phyloP scores from a whole-genome alignment of 192 early-diverging fungal genomes.

The Umbelopsis sp. region DNA sequence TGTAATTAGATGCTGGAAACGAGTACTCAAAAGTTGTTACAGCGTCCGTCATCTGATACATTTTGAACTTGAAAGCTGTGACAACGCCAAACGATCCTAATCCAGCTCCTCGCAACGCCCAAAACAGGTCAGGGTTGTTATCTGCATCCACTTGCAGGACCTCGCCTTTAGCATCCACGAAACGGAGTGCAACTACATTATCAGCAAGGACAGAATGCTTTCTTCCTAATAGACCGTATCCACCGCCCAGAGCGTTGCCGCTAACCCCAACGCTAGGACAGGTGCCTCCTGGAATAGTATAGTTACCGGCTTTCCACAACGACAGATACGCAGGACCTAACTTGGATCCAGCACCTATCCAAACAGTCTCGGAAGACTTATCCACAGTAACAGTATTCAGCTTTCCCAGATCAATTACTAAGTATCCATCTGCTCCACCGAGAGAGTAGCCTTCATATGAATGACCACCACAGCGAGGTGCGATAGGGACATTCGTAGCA shows the following conservation, averaged over 20 bases:
- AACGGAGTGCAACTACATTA: slow-evolving; percentile 41
- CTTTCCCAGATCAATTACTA: slow-evolving; percentile 53
- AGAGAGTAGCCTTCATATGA: slow-evolving; percentile 58
- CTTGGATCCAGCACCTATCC: slow-evolving; percentile 53
- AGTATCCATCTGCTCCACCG: slow-evolving; percentile 44
- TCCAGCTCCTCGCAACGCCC: slow-evolving; percentile 62
- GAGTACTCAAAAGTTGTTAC: slow-evolving; percentile 7
- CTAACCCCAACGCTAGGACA: slow-evolving; percentile 65
- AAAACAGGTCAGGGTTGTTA: slow-evolving; percentile 58
- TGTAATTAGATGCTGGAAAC: neutral
- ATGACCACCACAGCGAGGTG: slow-evolving; percentile 54
- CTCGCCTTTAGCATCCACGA: slow-evolving; percentile 52
- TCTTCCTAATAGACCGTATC: slow-evolving; percentile 51
- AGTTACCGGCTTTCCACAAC: slow-evolving; percentile 33
- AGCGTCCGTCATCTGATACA: neutral
- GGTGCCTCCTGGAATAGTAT: slow-evolving; percentile 49
- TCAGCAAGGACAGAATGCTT: slow-evolving; percentile 59
- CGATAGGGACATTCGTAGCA: slow-evolving; percentile 28
- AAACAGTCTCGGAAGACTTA: slow-evolving; percentile 34
- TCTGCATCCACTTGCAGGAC: slow-evolving; percentile 40
- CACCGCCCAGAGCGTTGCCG: slow-evolving; percentile 59
- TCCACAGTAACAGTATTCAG: slow-evolving; percentile 32
- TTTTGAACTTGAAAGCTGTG: slow-evolving; percentile 37
- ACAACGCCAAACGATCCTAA: slow-evolving; percentile 49
- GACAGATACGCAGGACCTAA: slow-evolving; percentile 52